Evolutionary conservation across 73 alveolate species (phyloP).

Genomic region (Tetrahymena thermophila): DNA sequence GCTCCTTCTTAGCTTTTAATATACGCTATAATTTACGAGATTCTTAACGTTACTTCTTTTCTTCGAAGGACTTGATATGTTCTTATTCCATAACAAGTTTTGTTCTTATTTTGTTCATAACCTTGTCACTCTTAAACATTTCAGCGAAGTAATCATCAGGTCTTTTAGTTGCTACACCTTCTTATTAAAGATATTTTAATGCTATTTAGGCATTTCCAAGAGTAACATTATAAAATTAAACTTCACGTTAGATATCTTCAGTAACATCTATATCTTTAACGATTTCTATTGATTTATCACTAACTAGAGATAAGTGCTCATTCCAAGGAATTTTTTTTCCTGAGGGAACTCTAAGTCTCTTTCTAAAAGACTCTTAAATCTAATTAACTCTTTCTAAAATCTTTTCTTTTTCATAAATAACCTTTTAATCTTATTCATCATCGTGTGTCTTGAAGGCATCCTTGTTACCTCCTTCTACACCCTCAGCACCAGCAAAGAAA

Average conservation of each 20-base stretch:
- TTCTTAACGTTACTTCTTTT: constrained; percentile 37
- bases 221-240: constrained; percentile 55
- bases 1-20: constrained; percentile 44
- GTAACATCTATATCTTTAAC: neutral
- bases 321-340: constrained; percentile 48
- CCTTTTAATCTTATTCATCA: neutral
- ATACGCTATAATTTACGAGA: neutral
- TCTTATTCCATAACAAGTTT: constrained; percentile 40
- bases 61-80: constrained; percentile 44
- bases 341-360: constrained; percentile 21
- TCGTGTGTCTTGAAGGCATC: neutral
- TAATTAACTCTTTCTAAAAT: neutral
- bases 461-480: neutral
- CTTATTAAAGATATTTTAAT: constrained; percentile 29
- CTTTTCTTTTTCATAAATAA: neutral
- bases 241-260: constrained; percentile 50
- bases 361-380: neutral
- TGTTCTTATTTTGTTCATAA: constrained; percentile 47
- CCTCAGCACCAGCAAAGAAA: neutral
- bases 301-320: constrained; percentile 54
- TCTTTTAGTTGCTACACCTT: constrained; percentile 46
- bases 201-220: constrained; percentile 48
- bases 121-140: constrained; percentile 53
- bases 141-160: constrained; percentile 68
- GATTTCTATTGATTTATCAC: neutral